Evolutionary conservation across 2,329 filamentous ascomycete species (phyloP).

Genomic region (Colletotrichum euphorbiae): DNA sequence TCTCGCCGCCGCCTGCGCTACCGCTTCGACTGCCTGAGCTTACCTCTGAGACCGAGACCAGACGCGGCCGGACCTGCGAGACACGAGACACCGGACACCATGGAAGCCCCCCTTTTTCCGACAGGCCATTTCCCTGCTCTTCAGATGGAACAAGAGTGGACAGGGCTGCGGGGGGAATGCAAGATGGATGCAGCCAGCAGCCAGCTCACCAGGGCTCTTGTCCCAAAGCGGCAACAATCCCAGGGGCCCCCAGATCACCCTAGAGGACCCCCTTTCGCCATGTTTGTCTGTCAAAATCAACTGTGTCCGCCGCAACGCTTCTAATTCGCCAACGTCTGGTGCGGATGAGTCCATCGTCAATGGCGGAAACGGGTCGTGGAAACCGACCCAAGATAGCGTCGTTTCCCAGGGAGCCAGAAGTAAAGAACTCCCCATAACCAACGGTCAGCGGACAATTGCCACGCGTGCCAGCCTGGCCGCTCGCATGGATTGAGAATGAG

Average conservation of each 20-base stretch:
- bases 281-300: constrained; percentile 30
- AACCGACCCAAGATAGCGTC: constrained; percentile 20
- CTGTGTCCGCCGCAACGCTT: not conserved
- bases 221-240: constrained; percentile 23
- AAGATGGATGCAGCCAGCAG: no score
- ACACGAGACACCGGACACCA: constrained; percentile 23
- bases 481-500: not conserved
- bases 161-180: constrained; percentile 36
- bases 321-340: constrained; percentile 2
- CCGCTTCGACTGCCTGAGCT: not conserved
- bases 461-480: constrained; percentile 15
- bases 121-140: constrained; percentile 14
- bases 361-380: constrained; percentile 3
- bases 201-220: constrained; percentile 19
- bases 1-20: not conserved
- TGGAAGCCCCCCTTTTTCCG: constrained; percentile 8
- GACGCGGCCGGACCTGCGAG: constrained; percentile 3
- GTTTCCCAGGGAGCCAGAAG: constrained; percentile 23
- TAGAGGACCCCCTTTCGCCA: not conserved
- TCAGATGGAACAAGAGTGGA: constrained; percentile 13
- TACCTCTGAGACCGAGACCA: not conserved
- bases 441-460: constrained; percentile 3
- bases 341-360: not conserved
- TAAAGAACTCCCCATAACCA: constrained; percentile 1
- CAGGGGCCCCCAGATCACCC: constrained; percentile 1